phyloP scores from a whole-genome alignment of 805 yeast species.

The Candida adriatica region DNA sequence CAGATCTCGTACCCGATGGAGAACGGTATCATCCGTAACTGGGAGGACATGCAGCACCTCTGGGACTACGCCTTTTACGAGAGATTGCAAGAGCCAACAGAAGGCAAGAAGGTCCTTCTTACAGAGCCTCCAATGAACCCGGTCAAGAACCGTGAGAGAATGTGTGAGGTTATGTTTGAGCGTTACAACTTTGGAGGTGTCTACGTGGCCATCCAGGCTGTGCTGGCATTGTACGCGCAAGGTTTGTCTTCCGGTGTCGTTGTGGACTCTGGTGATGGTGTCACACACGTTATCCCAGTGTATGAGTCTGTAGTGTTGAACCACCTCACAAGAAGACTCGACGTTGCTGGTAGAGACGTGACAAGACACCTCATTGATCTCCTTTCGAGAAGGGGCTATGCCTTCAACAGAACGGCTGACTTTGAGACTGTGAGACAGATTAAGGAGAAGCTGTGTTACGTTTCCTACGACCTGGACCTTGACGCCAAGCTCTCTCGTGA shows the following conservation, averaged over 20 bases:
- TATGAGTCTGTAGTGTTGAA: conserved; percentile 95
- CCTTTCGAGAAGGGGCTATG: conserved; percentile 91
- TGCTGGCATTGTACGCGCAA: conserved; percentile 94
- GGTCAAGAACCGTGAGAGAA: conserved; percentile 74
- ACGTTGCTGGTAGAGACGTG: conserved; percentile 97
- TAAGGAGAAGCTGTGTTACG: conserved; percentile 93
- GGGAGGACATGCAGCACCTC: conserved; percentile 98
- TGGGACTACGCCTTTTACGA: conserved; percentile 98
- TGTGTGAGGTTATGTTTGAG: conserved; percentile 93
- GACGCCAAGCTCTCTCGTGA: conserved; percentile 85
- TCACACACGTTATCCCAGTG: conserved; percentile 96
- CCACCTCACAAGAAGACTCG: conserved; percentile 85
- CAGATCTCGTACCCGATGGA: conserved; percentile 99
- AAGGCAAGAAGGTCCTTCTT: conserved; percentile 75
- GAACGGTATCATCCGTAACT: conserved; percentile 91
- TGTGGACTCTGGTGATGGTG: conserved; percentile 98
- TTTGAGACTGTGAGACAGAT: conserved; percentile 98
- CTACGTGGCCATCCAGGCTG: conserved; percentile 95
- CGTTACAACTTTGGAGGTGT: conserved; percentile 87
- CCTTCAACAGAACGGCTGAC: conserved; percentile 97
- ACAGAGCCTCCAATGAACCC: conserved; percentile 99
- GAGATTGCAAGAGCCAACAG: conserved; percentile 71
- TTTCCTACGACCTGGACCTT: conserved; percentile 86
- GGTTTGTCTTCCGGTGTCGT: conserved; percentile 96
- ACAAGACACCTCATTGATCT: conserved; percentile 92